Evolutionary conservation across 2,329 filamentous ascomycete species (phyloP).

Genomic region (Colletotrichum musicola): DNA sequence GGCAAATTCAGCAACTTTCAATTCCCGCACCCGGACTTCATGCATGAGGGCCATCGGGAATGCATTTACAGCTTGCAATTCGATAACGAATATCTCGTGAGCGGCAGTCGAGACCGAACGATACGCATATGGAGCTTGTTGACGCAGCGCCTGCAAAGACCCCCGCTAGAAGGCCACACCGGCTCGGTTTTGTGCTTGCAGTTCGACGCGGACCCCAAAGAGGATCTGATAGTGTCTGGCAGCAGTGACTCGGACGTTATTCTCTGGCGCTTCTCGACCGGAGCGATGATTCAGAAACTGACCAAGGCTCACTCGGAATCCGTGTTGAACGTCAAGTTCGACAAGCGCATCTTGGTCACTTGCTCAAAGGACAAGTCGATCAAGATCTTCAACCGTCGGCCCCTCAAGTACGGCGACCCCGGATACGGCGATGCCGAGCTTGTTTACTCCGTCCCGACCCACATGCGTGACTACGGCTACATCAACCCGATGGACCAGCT

Average conservation of each 20-base stretch:
- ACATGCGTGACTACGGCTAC: constrained; percentile 67
- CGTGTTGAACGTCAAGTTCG: constrained; percentile 92
- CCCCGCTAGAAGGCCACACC: constrained; percentile 80
- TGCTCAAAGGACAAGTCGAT: constrained; percentile 98
- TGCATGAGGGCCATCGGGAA: constrained; percentile 86
- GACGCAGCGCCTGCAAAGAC: constrained; percentile 79
- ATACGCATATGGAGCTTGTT: constrained; percentile 92
- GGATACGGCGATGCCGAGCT: constrained; percentile 61
- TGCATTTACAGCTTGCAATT: constrained; percentile 98
- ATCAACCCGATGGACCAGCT: constrained; percentile 60
- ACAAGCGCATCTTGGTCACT: constrained; percentile 90
- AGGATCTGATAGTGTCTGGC: constrained; percentile 94
- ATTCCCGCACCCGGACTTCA: constrained; percentile 84
- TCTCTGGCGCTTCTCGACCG: constrained; percentile 93
- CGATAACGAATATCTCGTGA: constrained; percentile 86
- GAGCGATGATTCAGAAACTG: constrained; percentile 82
- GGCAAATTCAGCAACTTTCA: constrained; percentile 89
- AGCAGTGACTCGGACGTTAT: constrained; percentile 94
- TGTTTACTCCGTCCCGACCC: constrained; percentile 66
- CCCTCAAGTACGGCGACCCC: constrained; percentile 71
- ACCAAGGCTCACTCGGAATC: constrained; percentile 86
- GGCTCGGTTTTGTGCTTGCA: constrained; percentile 95
- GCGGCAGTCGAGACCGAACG: constrained; percentile 89
- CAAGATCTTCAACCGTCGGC: constrained; percentile 90
- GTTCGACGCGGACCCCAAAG: constrained; percentile 87